These are phyloP conservation scores for Diaporthe sp. DNA, from an alignment of 2,329 filamentous ascomycete species.

Conservation along the genomic window DNA sequence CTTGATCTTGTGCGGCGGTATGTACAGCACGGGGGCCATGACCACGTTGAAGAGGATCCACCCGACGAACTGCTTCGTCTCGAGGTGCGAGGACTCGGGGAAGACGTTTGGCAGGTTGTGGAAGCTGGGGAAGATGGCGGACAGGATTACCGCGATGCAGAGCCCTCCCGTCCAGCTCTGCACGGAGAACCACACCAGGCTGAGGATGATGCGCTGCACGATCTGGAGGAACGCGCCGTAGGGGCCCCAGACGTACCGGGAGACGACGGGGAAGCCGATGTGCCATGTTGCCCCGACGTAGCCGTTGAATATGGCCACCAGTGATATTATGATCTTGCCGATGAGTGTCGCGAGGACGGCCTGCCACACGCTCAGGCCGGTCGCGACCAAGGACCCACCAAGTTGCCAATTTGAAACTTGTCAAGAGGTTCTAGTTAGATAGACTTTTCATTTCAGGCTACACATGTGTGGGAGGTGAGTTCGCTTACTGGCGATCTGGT, in stretches of 20 bases:
- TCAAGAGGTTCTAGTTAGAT: not conserved
- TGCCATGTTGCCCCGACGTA: constrained; percentile 57
- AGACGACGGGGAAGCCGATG: constrained; percentile 59
- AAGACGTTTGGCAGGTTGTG: constrained; percentile 46
- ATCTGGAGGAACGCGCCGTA: constrained; percentile 57
- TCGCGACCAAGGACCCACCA: constrained; percentile 34
- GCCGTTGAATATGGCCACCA: constrained; percentile 54
- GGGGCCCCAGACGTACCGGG: constrained; percentile 57
- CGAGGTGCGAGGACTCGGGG: constrained; percentile 45
- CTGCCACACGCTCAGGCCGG: constrained; percentile 39
- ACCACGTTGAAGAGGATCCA: constrained; percentile 48
- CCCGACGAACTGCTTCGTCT: constrained; percentile 49
- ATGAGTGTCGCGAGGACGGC: constrained; percentile 47
- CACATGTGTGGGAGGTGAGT: not conserved
- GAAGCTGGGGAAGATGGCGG: constrained; percentile 48
- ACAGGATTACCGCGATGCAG: constrained; percentile 44
- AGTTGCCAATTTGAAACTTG: constrained; percentile 43
- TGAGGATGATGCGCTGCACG: constrained; percentile 56
- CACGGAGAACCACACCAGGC: constrained; percentile 56
- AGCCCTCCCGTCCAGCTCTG: constrained; percentile 45
- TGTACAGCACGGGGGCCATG: constrained; percentile 35
- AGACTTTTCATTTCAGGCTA: not conserved
- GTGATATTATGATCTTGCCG: constrained; percentile 53
- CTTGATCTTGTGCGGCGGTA: constrained; percentile 35
- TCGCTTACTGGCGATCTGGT: constrained; percentile 36